Evolutionary conservation across 2,329 filamentous ascomycete genomes (phyloP).

Genomic region (Periconia macrospinosa): DNA sequence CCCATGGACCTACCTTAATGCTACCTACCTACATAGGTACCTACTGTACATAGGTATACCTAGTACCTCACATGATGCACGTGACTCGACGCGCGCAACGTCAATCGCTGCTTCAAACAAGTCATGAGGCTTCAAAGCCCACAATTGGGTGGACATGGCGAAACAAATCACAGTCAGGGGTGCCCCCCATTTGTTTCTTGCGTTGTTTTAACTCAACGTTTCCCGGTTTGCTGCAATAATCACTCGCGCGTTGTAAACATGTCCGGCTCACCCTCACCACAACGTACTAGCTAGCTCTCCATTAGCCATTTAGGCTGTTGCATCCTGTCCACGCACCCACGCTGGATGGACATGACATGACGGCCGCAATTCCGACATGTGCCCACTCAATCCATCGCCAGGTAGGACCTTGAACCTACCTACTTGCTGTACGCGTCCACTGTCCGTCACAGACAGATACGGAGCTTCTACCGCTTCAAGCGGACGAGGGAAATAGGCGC

Average conservation of each 20-base stretch:
- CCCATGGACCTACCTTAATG: no score
- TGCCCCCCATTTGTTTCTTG: no score
- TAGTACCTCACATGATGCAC: neutral
- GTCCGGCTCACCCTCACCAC: conserved; percentile 11
- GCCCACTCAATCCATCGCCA: conserved; percentile 4
- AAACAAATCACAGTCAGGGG: no score
- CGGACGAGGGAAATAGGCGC: neutral
- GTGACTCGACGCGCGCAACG: neutral
- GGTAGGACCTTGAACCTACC: neutral
- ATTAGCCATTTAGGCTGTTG: conserved; percentile 39
- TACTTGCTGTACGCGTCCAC: neutral
- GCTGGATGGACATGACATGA: conserved; percentile 22
- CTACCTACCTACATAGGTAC: no score
- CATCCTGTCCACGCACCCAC: conserved; percentile 3
- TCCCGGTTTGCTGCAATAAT: conserved; percentile 1
- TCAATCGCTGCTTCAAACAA: neutral
- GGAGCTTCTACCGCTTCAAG: neutral
- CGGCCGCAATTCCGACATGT: conserved; percentile 6
- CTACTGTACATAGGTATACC: no score
- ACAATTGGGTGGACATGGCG: no score
- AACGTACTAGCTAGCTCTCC: conserved; percentile 28
- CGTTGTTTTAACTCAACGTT: no score
- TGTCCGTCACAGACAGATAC: conserved; percentile 1
- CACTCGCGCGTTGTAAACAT: conserved; percentile 11
- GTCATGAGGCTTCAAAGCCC: neutral